phyloP scores from a whole-genome alignment of 2,329 filamentous ascomycete species.

The Balansia obtecta region DNA sequence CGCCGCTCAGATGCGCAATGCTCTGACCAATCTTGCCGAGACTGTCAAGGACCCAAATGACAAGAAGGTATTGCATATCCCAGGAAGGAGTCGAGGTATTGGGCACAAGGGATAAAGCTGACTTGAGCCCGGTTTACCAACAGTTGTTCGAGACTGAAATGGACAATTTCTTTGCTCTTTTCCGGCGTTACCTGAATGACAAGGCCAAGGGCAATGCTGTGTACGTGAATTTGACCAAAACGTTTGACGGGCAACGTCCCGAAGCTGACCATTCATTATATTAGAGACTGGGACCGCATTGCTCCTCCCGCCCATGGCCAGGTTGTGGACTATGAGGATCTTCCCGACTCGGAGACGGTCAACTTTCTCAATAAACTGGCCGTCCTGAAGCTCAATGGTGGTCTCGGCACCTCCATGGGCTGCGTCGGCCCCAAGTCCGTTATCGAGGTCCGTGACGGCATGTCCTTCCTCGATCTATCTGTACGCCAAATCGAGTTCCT shows the following conservation, averaged over 20 bases:
- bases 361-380: slow-evolving; percentile 95
- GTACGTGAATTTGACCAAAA: slow-evolving; percentile 29
- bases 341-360: slow-evolving; percentile 81
- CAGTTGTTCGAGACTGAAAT: slow-evolving; percentile 96
- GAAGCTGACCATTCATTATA: neutral
- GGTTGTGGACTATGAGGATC: slow-evolving; percentile 87
- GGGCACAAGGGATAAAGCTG: neutral
- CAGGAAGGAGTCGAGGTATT: neutral
- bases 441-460: slow-evolving; percentile 98
- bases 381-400: slow-evolving; percentile 97
- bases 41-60: slow-evolving; percentile 69
- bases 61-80: slow-evolving; percentile 56
- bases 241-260: neutral
- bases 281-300: slow-evolving; percentile 91
- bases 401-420: slow-evolving; percentile 98
- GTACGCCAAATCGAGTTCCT: slow-evolving; percentile 98
- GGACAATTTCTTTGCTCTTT: slow-evolving; percentile 99
- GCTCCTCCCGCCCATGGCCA: slow-evolving; percentile 84
- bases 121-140: slow-evolving; percentile 6
- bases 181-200: slow-evolving; percentile 96
- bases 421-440: slow-evolving; percentile 99
- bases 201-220: slow-evolving; percentile 95
- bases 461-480: slow-evolving; percentile 98
- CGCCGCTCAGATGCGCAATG: slow-evolving; percentile 97
- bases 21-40: slow-evolving; percentile 84